Base-by-base conservation (phyloP, 768 basidiomycete species). In the Tulasnella sp. region DNA sequence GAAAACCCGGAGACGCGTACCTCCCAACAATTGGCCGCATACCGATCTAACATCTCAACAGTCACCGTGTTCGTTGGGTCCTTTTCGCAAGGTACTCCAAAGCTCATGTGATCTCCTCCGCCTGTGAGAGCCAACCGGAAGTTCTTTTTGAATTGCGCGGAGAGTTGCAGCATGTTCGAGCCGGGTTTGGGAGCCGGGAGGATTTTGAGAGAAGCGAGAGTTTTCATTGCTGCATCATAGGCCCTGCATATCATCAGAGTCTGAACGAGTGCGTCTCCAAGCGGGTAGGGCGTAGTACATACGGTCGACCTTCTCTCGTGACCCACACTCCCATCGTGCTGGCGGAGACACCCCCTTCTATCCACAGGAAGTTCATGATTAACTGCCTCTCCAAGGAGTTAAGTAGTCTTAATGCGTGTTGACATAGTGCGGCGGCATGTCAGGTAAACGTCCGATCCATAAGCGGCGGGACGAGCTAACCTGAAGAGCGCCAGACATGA, bases 21-120 rank as follows among this genome's bases (percentile, higher is more conserved):
- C 87, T 97, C 94, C 94, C 94, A 97, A 74, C 92, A 85, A 76
- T 92, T 90, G 47, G 93, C 82, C 1, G 95, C 93, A 78, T 91
- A 92, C 16, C 83, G 83, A 79, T 97, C 94, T 19, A 97, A 82
- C 12, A 82, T 83, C 62, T 89, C 87, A 19, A 89, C 80, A 64
- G 82, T 81, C 52, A 83, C 81, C n/a, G 84, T 78, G 6, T 75
- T n/a, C 29, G 75, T 74, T 9, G 76, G 75, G 69, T 90, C 88
- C 65, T 82, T 84, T 64, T 87, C 86, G 29, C 87, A 86, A 35
- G 91, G 88, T 42, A 89, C 86, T 17, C 95, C 94, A 77, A 97
- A 97, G 76, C 90, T 94, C n/a, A 86, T 84, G 65, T 86, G 90
- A 3, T 86, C 83, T 8, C 92, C 91, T 36, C 94, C 92, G 78